These are phyloP conservation scores for Fraxinus greggii DNA, from an alignment of 305 asterid species.

Conservation along the genomic window DNA sequence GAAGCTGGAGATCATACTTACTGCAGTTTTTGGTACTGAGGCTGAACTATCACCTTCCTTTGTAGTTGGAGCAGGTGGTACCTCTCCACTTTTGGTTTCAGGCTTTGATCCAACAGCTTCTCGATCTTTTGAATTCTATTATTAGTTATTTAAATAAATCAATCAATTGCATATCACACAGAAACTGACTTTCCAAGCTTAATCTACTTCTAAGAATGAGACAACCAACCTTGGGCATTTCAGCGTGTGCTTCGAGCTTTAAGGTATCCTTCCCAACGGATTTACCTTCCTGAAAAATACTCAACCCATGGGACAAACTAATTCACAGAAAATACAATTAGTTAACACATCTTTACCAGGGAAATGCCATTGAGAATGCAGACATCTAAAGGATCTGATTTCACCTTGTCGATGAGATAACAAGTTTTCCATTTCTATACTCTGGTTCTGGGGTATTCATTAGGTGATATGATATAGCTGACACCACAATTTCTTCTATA, in stretches of 20 bases:
- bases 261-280: slow-evolving; percentile 39
- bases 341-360: slow-evolving; percentile 30
- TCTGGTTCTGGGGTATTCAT: slow-evolving; percentile 64
- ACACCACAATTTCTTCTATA: slow-evolving; percentile 82
- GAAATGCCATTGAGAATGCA: neutral
- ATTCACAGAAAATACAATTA: slow-evolving; percentile 23
- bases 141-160: slow-evolving; percentile 7
- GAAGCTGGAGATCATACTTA: slow-evolving; percentile 36
- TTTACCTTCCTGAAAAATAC: slow-evolving; percentile 72
- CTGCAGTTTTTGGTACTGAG: slow-evolving; percentile 46
- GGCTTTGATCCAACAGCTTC: slow-evolving; percentile 36
- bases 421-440: slow-evolving; percentile 86
- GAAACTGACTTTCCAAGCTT: neutral
- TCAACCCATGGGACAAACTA: slow-evolving; percentile 78
- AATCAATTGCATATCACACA: slow-evolving; percentile 7
- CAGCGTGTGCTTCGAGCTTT: slow-evolving; percentile 59
- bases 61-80: slow-evolving; percentile 34
- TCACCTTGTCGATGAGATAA: slow-evolving; percentile 75
- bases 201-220: neutral
- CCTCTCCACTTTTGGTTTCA: slow-evolving; percentile 46
- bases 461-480: slow-evolving; percentile 84
- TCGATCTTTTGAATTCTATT: slow-evolving; percentile 35
- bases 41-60: slow-evolving; percentile 29
- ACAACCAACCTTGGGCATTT: slow-evolving; percentile 51
- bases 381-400: neutral